These are phyloP conservation scores for Heterobasidion occidentale DNA, from an alignment of 1,284 basidiomycete species.

Conservation along the genomic window DNA sequence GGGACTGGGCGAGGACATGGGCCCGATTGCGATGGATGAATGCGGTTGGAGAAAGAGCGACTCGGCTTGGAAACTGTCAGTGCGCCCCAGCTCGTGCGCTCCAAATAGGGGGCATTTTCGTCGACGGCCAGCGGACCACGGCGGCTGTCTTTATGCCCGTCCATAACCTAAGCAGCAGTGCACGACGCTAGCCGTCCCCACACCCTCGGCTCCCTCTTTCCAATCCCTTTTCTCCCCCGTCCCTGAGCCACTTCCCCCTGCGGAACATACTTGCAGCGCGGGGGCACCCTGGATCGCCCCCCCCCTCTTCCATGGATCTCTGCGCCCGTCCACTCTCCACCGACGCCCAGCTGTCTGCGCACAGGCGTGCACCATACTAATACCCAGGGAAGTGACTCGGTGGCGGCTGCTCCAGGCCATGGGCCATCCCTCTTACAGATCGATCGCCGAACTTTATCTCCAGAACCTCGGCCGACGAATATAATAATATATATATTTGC, in stretches of 20 bases:
- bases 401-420: background rate
- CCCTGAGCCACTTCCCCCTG: background rate
- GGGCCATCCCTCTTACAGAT: background rate
- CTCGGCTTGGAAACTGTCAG: background rate
- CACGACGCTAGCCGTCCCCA: too few species aligned
- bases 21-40: conserved; percentile 11
- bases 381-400: too few species aligned
- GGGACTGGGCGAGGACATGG: background rate
- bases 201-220: background rate
- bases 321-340: too few species aligned
- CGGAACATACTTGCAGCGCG: too few species aligned
- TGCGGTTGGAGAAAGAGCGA: background rate
- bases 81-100: too few species aligned
- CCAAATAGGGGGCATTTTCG: too few species aligned
- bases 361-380: too few species aligned
- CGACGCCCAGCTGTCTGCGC: too few species aligned
- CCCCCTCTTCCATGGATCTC: too few species aligned
- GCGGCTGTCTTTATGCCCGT: background rate
- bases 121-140: background rate
- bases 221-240: background rate
- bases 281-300: too few species aligned
- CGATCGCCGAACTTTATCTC: background rate
- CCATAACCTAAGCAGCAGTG: background rate
- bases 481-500: too few species aligned
- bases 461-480: too few species aligned